Base-by-base conservation (phyloP, 495 filamentous ascomycete species). In the Annulohypoxylon stygium region DNA sequence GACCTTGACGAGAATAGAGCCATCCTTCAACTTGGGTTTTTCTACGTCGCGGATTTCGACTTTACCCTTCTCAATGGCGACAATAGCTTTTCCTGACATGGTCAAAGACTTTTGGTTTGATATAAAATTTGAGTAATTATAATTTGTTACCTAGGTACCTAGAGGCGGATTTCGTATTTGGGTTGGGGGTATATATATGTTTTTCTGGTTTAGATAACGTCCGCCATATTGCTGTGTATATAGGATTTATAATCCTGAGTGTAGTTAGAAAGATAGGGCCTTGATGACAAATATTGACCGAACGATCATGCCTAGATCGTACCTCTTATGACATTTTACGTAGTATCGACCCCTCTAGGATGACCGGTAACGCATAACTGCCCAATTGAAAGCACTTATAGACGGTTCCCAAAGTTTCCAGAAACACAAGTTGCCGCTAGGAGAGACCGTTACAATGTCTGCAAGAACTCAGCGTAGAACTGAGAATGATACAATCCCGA, bases 1-100 rank as follows among this genome's bases (percentile, higher is more conserved):
- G 47, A 78, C 83, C 69, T 87, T 88, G 57, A 89, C 81, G 10
- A 88, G 82, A 41, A 89, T 65, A 36, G 83, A 83, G 55, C 85
- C 84, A 34, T 81, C 79, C 0, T 76, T 76, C 20, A 86, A 73
- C 12, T 71, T 62, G 1, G 86, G 86, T 30, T 80, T 71, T 9
- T 81, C 67, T 5, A 78, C 65, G 16, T 76, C 73, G 30, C 57
- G 48, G 54, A 81, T 71, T 39, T 65, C 70, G 12, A 23, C 74
- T 66, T 70, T 69, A 30, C 68, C 74, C 18, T 60, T 63, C 12
- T 59, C 70, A 33, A 39, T 39, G 37, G 48, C 58, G 60, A 70
- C 73, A 61, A 75, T 73, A 67, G 74, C 81, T 73, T 60, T 78
- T 58, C 65, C 65, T 3, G 54, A 77, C 76, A 65, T 67, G 63